These are phyloP conservation scores for Pisolithus albus DNA, from an alignment of 768 basidiomycete species.

Conservation along the genomic window DNA sequence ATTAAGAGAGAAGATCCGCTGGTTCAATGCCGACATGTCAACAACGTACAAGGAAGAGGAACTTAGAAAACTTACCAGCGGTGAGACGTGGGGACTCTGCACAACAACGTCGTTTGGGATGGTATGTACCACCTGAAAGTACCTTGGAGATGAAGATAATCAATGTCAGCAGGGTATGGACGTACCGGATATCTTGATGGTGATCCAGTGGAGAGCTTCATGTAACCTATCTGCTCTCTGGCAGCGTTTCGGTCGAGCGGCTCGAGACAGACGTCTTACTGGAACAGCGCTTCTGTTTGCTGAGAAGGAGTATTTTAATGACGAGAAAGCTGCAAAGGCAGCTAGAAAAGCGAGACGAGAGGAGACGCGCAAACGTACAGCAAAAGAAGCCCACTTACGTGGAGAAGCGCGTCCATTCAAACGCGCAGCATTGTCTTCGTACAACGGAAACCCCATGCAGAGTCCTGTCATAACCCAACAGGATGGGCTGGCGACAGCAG, in stretches of 20 bases:
- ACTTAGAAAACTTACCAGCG: constrained; percentile 11
- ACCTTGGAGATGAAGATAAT: too few species aligned
- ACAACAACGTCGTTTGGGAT: constrained; percentile 31
- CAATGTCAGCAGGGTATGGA: constrained; percentile 27
- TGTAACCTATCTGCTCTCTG: constrained; percentile 21
- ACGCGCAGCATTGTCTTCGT: too few species aligned
- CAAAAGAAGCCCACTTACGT: neutral
- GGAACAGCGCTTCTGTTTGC: constrained; percentile 22
- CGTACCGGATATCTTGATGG: constrained; percentile 26
- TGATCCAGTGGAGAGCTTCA: constrained; percentile 29
- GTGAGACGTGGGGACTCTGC: constrained; percentile 21
- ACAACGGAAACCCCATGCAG: too few species aligned
- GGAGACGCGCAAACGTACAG: neutral
- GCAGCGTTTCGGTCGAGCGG: constrained; percentile 31
- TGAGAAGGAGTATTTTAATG: constrained; percentile 24
- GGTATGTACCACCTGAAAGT: constrained; percentile 13
- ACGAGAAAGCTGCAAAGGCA: constrained; percentile 3
- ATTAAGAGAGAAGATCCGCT: constrained; percentile 13
- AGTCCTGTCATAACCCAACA: too few species aligned
- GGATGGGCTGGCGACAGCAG: too few species aligned
- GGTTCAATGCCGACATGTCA: constrained; percentile 19
- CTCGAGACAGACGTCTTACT: constrained; percentile 1
- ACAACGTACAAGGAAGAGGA: constrained; percentile 5
- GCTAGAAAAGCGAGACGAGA: neutral
- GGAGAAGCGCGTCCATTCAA: too few species aligned